Evolutionary conservation across 106 monocot genomes (phyloP).

Genomic region (Gastrodia elata): DNA sequence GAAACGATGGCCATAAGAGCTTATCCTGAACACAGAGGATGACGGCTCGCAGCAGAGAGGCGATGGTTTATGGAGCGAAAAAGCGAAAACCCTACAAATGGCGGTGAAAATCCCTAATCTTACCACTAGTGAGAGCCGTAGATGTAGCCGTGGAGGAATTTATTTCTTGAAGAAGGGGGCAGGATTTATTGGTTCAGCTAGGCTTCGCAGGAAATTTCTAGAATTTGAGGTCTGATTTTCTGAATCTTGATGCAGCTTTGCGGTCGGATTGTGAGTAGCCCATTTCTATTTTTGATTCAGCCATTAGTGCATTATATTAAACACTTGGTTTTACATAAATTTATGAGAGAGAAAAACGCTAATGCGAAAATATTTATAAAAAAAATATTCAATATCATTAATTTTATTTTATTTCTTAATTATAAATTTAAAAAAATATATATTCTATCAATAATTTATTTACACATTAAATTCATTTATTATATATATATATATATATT

Average conservation of each 20-base stretch:
- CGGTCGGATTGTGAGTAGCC: not conserved
- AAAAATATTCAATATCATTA: too few relatives aligned
- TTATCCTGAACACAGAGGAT: not conserved
- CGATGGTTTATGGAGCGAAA: not conserved
- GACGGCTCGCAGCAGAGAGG: not conserved
- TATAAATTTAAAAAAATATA: too few relatives aligned
- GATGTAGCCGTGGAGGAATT: not conserved
- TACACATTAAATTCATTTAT: too few relatives aligned
- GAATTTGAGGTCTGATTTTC: not conserved
- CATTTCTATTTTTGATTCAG: not conserved
- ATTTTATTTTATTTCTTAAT: too few relatives aligned
- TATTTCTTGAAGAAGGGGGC: slow-evolving; percentile 1
- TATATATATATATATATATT: too few relatives aligned
- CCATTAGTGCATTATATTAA: not conserved
- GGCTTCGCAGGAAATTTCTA: slow-evolving; percentile 2
- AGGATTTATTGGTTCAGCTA: too few relatives aligned
- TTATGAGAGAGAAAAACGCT: too few relatives aligned
- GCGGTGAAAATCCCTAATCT: not conserved
- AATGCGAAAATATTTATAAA: too few relatives aligned
- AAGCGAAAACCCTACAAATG: not conserved
- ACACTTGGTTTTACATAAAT: too few relatives aligned
- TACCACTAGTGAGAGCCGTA: not conserved
- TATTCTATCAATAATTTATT: too few relatives aligned
- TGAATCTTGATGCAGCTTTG: not conserved
- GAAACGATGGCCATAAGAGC: slow-evolving; percentile 4